phyloP scores from a whole-genome alignment of 371 early-diverging fungal genomes.

The Nematocida sp. region DNA sequence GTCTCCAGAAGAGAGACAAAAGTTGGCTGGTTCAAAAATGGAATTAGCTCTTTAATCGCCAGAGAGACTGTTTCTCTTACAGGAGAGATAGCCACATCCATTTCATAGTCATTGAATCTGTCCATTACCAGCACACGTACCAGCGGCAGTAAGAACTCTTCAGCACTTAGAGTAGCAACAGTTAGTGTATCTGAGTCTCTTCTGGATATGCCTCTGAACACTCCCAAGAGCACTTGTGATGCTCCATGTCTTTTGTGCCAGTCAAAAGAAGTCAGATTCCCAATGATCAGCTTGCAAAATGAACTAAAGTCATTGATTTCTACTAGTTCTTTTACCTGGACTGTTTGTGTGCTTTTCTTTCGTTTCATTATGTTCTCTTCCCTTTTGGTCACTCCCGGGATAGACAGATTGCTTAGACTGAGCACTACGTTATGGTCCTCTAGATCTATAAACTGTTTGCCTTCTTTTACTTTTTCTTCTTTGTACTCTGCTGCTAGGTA shows the following conservation, averaged over 20 bases:
- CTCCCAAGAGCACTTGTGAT: slow-evolving; percentile 48
- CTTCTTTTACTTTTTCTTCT: neutral
- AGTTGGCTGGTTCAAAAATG: slow-evolving; percentile 27
- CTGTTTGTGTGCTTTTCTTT: slow-evolving; percentile 29
- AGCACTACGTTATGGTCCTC: slow-evolving; percentile 51
- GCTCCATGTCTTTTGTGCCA: slow-evolving; percentile 64
- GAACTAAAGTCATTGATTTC: slow-evolving; percentile 48
- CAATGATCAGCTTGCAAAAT: slow-evolving; percentile 53
- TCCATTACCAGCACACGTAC: slow-evolving; percentile 60
- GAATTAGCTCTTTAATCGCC: slow-evolving; percentile 52
- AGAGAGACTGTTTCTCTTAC: slow-evolving; percentile 61
- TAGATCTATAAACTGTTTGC: slow-evolving; percentile 44
- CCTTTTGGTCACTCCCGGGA: slow-evolving; percentile 25
- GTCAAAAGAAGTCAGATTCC: slow-evolving; percentile 50
- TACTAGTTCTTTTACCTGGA: slow-evolving; percentile 44
- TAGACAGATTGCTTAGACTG: slow-evolving; percentile 31
- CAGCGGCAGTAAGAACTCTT: slow-evolving; percentile 49
- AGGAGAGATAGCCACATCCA: slow-evolving; percentile 59
- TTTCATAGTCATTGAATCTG: slow-evolving; percentile 64
- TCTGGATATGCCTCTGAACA: slow-evolving; percentile 33
- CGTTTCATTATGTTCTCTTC: neutral
- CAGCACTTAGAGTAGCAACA: slow-evolving; percentile 2
- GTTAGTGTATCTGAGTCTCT: slow-evolving; percentile 1
- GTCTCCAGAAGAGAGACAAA: slow-evolving; percentile 47
- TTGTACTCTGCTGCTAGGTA: slow-evolving; percentile 38